These are phyloP conservation scores for Nakazawaea ambrosiae DNA, from an alignment of 805 yeast species.

Conservation along the genomic window DNA sequence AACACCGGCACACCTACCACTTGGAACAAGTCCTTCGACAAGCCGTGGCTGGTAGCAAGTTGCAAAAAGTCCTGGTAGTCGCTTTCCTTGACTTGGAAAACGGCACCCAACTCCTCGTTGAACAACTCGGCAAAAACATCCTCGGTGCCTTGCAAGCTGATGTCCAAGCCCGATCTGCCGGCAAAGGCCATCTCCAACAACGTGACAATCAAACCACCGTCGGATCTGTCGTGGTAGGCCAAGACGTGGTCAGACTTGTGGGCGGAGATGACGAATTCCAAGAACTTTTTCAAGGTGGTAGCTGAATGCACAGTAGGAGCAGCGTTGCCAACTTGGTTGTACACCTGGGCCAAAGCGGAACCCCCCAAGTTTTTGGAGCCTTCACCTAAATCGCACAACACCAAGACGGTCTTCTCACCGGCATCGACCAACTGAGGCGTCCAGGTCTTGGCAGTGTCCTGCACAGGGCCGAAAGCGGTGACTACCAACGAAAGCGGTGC, in stretches of 20 bases:
- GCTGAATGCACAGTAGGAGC: constrained; percentile 80
- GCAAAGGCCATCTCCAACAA: constrained; percentile 96
- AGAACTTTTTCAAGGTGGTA: constrained; percentile 55
- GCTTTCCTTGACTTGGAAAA: constrained; percentile 69
- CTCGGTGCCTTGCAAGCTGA: constrained; percentile 35
- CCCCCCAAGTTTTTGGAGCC: constrained; percentile 69
- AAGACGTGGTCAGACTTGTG: constrained; percentile 63
- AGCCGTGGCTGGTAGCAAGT: constrained; percentile 51
- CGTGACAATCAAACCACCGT: constrained; percentile 89
- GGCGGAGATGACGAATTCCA: constrained; percentile 60
- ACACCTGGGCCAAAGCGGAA: constrained; percentile 92
- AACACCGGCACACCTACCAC: constrained; percentile 67
- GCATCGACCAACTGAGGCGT: constrained; percentile 68
- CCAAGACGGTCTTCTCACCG: constrained; percentile 53
- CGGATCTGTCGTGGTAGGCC: constrained; percentile 94
- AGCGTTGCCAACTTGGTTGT: constrained; percentile 74
- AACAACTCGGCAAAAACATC: constrained; percentile 56
- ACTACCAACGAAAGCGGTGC: constrained; percentile 91
- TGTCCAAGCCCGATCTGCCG: constrained; percentile 75
- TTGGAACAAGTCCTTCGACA: constrained; percentile 45
- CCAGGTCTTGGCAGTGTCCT: constrained; percentile 86
- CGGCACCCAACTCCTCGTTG: constrained; percentile 94
- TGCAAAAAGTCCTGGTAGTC: constrained; percentile 49
- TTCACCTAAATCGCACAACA: constrained; percentile 68
- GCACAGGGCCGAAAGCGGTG: constrained; percentile 88